Evolutionary conservation across 257 asterid genomes (phyloP).

Genomic region (Agastache rugosa): DNA sequence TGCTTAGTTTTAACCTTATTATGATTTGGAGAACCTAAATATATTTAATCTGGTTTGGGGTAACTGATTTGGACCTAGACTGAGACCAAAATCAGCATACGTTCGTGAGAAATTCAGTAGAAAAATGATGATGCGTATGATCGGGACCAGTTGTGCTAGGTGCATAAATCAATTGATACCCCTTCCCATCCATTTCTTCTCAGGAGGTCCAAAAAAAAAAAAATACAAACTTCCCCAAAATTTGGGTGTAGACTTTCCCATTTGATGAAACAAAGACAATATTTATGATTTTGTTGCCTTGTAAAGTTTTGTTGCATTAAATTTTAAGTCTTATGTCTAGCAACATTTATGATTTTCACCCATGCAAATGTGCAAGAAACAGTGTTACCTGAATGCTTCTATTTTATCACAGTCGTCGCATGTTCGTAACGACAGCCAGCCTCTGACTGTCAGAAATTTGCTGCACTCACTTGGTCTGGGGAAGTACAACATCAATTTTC

Average conservation of each 20-base stretch:
- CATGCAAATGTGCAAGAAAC: slow-evolving; percentile 1
- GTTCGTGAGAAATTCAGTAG: background rate
- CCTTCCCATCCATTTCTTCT: background rate
- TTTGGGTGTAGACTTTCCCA: background rate
- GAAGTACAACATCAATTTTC: slow-evolving; percentile 64
- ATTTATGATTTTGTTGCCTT: too few relatives aligned
- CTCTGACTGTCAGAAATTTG: slow-evolving; percentile 56
- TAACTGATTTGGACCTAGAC: background rate
- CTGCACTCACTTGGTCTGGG: slow-evolving; percentile 70
- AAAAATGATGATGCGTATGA: background rate
- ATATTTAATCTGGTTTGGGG: background rate
- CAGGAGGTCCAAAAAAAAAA: background rate
- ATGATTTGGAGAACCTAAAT: background rate
- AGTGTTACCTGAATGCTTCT: background rate
- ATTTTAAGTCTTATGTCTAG: background rate
- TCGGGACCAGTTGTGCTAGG: background rate
- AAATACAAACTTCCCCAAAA: background rate
- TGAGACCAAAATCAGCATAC: background rate
- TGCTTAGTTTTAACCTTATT: slow-evolving; percentile 10
- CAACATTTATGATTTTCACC: background rate
- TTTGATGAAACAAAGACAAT: background rate
- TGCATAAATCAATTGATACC: background rate
- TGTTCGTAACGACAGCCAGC: slow-evolving; percentile 49
- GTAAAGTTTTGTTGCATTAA: background rate
- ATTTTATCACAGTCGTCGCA: slow-evolving; percentile 28